phyloP scores from a whole-genome alignment of 1,139 yeast species.

The Sugiyamaella pinicola region DNA sequence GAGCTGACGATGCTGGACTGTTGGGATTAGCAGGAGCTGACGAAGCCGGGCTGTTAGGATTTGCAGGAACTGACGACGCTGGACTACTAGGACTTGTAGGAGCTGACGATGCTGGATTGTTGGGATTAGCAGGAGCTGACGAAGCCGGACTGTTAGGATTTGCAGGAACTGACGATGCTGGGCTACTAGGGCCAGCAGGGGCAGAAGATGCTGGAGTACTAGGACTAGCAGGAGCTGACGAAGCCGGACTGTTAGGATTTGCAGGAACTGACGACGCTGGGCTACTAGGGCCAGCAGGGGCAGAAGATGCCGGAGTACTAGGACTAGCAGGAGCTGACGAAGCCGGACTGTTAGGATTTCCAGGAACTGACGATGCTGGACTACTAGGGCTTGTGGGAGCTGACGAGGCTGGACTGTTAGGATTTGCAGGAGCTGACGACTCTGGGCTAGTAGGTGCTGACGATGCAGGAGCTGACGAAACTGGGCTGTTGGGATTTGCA shows the following conservation, averaged over 20 bases:
- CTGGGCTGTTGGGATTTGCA: slow-evolving; percentile 20
- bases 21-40: neutral
- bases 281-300: neutral
- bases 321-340: neutral
- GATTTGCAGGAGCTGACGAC: neutral
- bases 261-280: neutral
- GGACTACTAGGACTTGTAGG: neutral
- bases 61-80: neutral
- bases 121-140: neutral
- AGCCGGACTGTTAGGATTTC: no score
- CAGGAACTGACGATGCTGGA: neutral
- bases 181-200: neutral
- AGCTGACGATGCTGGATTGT: no score
- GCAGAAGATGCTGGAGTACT: neutral
- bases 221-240: neutral
- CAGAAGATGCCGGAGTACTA: neutral
- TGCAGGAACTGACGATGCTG: slow-evolving; percentile 28
- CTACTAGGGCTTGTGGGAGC: neutral
- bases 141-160: neutral
- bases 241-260: neutral
- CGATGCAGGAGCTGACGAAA: slow-evolving; percentile 26
- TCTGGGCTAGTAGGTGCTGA: neutral
- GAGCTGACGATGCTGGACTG: slow-evolving; percentile 10
- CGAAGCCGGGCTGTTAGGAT: no score
- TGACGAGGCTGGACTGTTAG: neutral